Percentiles rank a stretch among this genome's conserved stretches.
phyloP scores from a whole-genome alignment of 1,284 basidiomycete species.

The Irpex sp. region DNA sequence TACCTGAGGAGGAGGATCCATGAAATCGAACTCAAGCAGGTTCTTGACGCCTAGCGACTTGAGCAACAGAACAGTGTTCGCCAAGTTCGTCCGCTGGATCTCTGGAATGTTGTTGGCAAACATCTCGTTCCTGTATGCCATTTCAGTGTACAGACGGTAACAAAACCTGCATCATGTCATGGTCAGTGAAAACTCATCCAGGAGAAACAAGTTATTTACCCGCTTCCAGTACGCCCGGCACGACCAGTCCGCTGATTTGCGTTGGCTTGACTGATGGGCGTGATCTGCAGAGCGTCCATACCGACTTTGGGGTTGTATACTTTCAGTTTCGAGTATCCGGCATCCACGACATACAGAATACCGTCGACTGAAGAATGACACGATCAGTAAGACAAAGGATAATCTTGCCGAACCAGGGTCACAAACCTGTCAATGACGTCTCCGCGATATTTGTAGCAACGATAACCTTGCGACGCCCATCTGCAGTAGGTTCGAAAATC shows the following conservation, averaged over 20 bases:
- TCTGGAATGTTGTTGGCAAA: constrained; percentile 94
- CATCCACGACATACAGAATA: constrained; percentile 95
- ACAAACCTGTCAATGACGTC: constrained; percentile 87
- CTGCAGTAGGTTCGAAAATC: constrained; percentile 93
- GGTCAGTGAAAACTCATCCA: not conserved
- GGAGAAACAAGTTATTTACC: constrained; percentile 45
- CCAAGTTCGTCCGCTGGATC: constrained; percentile 94
- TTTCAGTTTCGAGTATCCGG: constrained; percentile 96
- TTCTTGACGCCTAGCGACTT: constrained; percentile 99
- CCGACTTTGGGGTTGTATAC: constrained; percentile 99
- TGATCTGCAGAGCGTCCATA: constrained; percentile 99
- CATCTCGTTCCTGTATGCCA: constrained; percentile 98
- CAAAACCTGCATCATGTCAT: constrained; percentile 61
- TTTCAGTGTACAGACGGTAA: constrained; percentile 96
- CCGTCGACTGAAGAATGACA: constrained; percentile 74
- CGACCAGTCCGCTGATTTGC: constrained; percentile 94
- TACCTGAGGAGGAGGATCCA: constrained; percentile 96
- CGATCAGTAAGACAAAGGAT: constrained; percentile 15
- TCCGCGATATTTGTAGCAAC: constrained; percentile 99
- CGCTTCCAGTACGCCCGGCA: constrained; percentile 93
- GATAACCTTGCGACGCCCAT: constrained; percentile 94
- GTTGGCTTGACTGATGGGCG: constrained; percentile 98
- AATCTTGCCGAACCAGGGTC: no score
- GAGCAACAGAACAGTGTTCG: constrained; percentile 90
- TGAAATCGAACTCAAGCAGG: constrained; percentile 97